Base-by-base conservation (phyloP, 140 eudicot genomes). In the Erigeron philadelphicus region DNA sequence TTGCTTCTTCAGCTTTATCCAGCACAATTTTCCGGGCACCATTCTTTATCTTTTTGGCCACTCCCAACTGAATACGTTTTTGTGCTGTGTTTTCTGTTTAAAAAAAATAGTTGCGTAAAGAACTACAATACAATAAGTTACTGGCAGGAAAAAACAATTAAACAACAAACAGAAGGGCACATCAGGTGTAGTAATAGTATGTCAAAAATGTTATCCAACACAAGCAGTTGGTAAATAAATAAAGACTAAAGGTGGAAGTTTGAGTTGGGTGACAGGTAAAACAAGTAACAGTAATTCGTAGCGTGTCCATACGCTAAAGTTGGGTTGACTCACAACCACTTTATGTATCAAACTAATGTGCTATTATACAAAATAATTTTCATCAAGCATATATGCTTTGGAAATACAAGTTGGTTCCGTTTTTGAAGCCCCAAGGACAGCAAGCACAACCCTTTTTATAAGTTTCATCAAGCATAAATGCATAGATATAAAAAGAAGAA, bases 1-100 rank as follows among this genome's bases (percentile, higher is more conserved):
- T 81, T 75, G 98, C 98, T 82, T 93, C 98, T 74, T 89, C 96
- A 59, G 98, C 98, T 86, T 93, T 93, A 17, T 93, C 98, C 50
- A 93, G 74, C 18, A 93, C 94, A 70, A 93, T 82, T 74, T 81
- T 93, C 21, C 96, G 90, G 40, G 98, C 98, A 35, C 89, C 98
- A 68, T 93, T 89, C 82, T 78, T 89, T 63, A 93, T 93, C 84
- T 93, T 93, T 80, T 89, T 89, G 44, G 95, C 96, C 67, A 93
- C 84, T 76, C 98, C 98, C 83, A 89, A 38, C 42, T 93, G 98
- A 8, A 93, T 67, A 67, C 85, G 85, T 72, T 84, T 79, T 67
- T 93, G 96, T 69, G 78, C 81, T 5, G 81, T 41, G 72, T 84
- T 86, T 78, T 80, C 85, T 77, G 75, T 68, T 47, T 52, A 21